phyloP scores from a whole-genome alignment of 192 early-diverging fungal species.

The Podila verticillata region DNA sequence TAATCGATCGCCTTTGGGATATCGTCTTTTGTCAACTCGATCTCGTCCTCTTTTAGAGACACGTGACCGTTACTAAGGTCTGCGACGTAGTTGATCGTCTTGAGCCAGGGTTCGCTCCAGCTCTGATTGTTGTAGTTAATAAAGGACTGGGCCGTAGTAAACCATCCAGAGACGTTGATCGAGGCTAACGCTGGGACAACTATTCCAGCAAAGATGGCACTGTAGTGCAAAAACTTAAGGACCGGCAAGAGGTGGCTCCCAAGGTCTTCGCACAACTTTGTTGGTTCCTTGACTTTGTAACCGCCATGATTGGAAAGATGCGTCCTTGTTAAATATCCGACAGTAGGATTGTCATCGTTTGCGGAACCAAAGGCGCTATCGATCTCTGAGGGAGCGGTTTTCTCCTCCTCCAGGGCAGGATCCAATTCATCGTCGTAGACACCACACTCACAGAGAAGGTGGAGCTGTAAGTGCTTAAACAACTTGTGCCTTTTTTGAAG shows the following conservation, averaged over 20 bases:
- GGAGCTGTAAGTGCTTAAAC: too few relatives aligned
- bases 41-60: constrained; percentile 1
- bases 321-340: neutral
- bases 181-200: neutral
- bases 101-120: constrained; percentile 6
- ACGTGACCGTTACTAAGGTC: neutral
- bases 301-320: constrained; percentile 6
- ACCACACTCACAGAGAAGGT: too few relatives aligned
- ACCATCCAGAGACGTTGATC: neutral
- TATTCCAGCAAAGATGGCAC: constrained; percentile 2
- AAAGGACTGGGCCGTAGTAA: neutral
- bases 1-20: constrained; percentile 1
- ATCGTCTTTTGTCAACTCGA: neutral
- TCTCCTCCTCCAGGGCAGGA: too few relatives aligned
- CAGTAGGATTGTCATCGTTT: too few relatives aligned
- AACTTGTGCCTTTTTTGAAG: too few relatives aligned
- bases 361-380: neutral
- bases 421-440: too few relatives aligned
- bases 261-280: neutral
- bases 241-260: neutral
- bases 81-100: neutral
- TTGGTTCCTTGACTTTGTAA: neutral
- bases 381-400: neutral
- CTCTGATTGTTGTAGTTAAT: constrained; percentile 7
- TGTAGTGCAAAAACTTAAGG: neutral